Evolutionary conservation across 148 eudicot genomes (phyloP).

Genomic region (Fagopyrum homotropicum): DNA sequence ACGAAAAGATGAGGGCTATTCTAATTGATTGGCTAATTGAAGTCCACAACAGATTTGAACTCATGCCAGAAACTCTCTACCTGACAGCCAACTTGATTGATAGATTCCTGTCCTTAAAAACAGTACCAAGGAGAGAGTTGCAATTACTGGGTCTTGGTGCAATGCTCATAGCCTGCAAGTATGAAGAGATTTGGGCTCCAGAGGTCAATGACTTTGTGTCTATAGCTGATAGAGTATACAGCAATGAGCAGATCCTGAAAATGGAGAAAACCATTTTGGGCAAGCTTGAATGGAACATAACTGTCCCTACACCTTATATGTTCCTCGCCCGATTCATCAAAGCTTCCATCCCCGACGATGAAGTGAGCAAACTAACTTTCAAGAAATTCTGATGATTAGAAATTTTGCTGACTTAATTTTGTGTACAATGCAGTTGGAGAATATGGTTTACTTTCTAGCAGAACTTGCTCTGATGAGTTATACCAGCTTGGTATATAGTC

Average conservation of each 20-base stretch:
- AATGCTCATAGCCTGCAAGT: slow-evolving; percentile 18
- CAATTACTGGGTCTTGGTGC: slow-evolving; percentile 15
- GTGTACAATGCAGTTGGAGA: slow-evolving; percentile 40
- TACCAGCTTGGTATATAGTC: slow-evolving; percentile 29
- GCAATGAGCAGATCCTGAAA: slow-evolving; percentile 43
- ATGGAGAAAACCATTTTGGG: slow-evolving; percentile 63
- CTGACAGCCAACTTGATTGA: slow-evolving; percentile 16
- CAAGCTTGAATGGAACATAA: slow-evolving; percentile 52
- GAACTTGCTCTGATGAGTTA: slow-evolving; percentile 79
- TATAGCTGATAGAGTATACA: slow-evolving; percentile 49
- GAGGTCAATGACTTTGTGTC: slow-evolving; percentile 46
- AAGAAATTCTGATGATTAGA: not conserved
- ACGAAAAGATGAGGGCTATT: slow-evolving; percentile 16
- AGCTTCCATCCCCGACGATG: slow-evolving; percentile 43
- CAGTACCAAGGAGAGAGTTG: slow-evolving; percentile 13
- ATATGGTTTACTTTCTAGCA: slow-evolving; percentile 60
- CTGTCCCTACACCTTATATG: slow-evolving; percentile 60
- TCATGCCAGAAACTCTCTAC: slow-evolving; percentile 21
- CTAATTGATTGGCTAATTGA: slow-evolving; percentile 18
- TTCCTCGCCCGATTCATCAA: slow-evolving; percentile 69
- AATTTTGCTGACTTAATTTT: not conserved
- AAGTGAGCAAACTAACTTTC: slow-evolving; percentile 20
- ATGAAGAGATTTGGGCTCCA: slow-evolving; percentile 20
- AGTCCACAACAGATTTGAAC: slow-evolving; percentile 18
- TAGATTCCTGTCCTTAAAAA: slow-evolving; percentile 13